Evolutionary conservation across 192 early-diverging fungal species (phyloP).

Genomic region (Entomortierella chlamydospora): DNA sequence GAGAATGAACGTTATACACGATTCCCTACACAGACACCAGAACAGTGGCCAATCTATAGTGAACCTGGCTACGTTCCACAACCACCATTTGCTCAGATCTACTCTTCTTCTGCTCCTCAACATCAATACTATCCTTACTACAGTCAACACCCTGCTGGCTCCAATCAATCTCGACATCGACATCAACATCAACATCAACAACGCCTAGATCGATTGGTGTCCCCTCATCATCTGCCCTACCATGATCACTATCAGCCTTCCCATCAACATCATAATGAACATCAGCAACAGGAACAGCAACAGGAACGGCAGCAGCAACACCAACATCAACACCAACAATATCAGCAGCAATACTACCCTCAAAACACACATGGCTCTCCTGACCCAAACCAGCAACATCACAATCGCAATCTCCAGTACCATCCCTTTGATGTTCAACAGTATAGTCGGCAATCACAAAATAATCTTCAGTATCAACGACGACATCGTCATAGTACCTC

Average conservation of each 20-base stretch:
- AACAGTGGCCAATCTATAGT: not conserved
- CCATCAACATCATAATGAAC: not conserved
- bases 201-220: not conserved
- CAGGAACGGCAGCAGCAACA: constrained; percentile 1
- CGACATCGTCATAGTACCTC: not conserved
- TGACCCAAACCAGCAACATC: not conserved
- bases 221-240: not conserved
- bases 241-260: not conserved
- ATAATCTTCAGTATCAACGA: not conserved
- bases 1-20: not conserved
- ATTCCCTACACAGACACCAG: not conserved
- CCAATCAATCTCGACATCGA: not conserved
- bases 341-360: not conserved
- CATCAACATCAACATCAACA: not conserved
- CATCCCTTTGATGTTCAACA: not conserved
- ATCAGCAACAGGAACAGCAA: constrained; percentile 3
- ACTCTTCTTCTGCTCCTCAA: constrained; percentile 8
- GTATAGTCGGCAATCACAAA: not conserved
- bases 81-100: not conserved
- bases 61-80: not conserved
- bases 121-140: not conserved
- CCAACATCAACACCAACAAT: not conserved
- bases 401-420: not conserved
- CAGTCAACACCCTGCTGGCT: not conserved
- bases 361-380: not conserved